Percentiles rank a stretch among this genome's conserved stretches.
Conservation (phyloP, 306 rosid species). For the Lablab purpureus region DNA sequence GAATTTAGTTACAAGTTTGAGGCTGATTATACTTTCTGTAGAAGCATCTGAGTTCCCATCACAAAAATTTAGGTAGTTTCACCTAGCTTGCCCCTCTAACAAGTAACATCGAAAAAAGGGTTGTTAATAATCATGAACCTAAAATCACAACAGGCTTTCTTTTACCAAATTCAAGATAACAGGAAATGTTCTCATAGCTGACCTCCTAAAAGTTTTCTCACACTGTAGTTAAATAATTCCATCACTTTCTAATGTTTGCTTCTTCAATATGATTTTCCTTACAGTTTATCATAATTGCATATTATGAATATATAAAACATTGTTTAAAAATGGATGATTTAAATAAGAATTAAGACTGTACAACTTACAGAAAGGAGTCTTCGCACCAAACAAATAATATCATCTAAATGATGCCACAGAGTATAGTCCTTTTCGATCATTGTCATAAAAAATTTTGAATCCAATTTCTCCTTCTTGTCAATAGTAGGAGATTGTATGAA, state of each 20-base stretch:
- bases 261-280: constrained; percentile 33
- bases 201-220: constrained; percentile 31
- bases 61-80: constrained; percentile 25
- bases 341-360: constrained; percentile 19
- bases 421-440: constrained; percentile 56
- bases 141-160: constrained; percentile 21
- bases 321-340: constrained; percentile 33
- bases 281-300: constrained; percentile 24
- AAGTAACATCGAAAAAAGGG: constrained; percentile 12
- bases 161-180: constrained; percentile 29
- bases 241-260: constrained; percentile 36
- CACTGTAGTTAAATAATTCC: constrained; percentile 23
- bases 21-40: neutral
- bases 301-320: constrained; percentile 27
- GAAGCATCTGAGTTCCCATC: constrained; percentile 31
- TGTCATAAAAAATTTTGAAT: constrained; percentile 55
- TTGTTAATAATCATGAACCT: constrained; percentile 25
- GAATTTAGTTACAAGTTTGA: constrained; percentile 27
- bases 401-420: constrained; percentile 80
- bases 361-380: constrained; percentile 81
- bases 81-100: constrained; percentile 8
- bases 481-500: constrained; percentile 42
- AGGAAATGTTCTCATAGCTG: constrained; percentile 27
- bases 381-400: constrained; percentile 61
- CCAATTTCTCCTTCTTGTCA: constrained; percentile 57